Evolutionary conservation across 371 early-diverging fungal genomes (phyloP).

Genomic region (Mycotypha africana): DNA sequence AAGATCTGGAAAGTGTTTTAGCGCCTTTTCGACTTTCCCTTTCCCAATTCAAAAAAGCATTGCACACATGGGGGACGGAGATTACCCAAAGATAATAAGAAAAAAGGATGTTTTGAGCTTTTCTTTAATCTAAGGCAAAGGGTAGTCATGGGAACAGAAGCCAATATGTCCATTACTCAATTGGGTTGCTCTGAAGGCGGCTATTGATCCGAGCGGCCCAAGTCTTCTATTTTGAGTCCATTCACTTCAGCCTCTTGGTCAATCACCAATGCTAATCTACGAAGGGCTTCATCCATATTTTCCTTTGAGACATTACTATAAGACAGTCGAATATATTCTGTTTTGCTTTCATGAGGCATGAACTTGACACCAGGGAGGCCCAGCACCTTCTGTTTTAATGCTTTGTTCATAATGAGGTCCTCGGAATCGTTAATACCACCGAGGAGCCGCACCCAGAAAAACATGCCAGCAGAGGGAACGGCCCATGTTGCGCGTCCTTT

Average conservation of each 20-base stretch:
- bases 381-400: slow-evolving; percentile 63
- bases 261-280: slow-evolving; percentile 46
- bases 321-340: slow-evolving; percentile 50
- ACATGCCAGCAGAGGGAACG: slow-evolving; percentile 75
- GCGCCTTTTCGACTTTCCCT: no score
- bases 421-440: slow-evolving; percentile 60
- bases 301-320: slow-evolving; percentile 57
- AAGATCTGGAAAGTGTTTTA: no score
- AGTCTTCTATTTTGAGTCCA: slow-evolving; percentile 3
- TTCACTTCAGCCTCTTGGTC: slow-evolving; percentile 17
- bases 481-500: slow-evolving; percentile 63
- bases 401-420: slow-evolving; percentile 60
- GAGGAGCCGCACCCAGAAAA: slow-evolving; percentile 73
- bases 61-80: no score
- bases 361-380: slow-evolving; percentile 64
- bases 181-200: no score
- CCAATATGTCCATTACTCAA: no score
- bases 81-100: no score
- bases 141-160: no score
- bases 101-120: no score
- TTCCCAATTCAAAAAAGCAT: no score
- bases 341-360: slow-evolving; percentile 18
- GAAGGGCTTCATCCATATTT: slow-evolving; percentile 60
- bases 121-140: no score
- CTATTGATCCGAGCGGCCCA: no score